phyloP scores from a whole-genome alignment of 805 yeast species.

The Yamadazyma insecticola region DNA sequence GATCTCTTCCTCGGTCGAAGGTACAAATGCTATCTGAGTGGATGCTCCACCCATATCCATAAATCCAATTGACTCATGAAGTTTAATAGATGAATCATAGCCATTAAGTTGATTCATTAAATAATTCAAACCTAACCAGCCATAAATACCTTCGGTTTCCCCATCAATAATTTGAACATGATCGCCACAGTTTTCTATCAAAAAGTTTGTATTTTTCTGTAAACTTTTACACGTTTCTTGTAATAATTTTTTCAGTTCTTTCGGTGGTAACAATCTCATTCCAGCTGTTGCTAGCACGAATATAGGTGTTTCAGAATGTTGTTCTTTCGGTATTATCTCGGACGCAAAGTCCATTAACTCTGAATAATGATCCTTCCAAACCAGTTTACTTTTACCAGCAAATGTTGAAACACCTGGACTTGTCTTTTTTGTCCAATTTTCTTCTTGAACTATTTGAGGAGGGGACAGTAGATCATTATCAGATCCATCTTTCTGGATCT shows the following conservation, averaged over 20 bases:
- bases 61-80: slow-evolving; percentile 73
- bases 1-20: slow-evolving; percentile 53
- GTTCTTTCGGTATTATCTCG: slow-evolving; percentile 58
- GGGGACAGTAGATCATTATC: slow-evolving; percentile 48
- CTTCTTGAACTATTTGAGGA: slow-evolving; percentile 61
- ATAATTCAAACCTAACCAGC: slow-evolving; percentile 92
- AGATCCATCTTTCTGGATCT: slow-evolving; percentile 11
- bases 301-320: slow-evolving; percentile 69
- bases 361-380: slow-evolving; percentile 71
- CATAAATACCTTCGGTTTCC: slow-evolving; percentile 89
- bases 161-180: slow-evolving; percentile 90
- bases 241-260: slow-evolving; percentile 51
- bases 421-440: slow-evolving; percentile 67
- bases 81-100: slow-evolving; percentile 31
- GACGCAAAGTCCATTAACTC: slow-evolving; percentile 66
- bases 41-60: slow-evolving; percentile 99
- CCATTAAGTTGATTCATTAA: slow-evolving; percentile 60
- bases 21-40: slow-evolving; percentile 92
- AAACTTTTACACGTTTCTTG: slow-evolving; percentile 57
- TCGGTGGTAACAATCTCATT: slow-evolving; percentile 70
- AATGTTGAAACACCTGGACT: slow-evolving; percentile 82
- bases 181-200: slow-evolving; percentile 53
- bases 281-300: slow-evolving; percentile 97
- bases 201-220: slow-evolving; percentile 51
- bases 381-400: slow-evolving; percentile 39